Base-by-base conservation (phyloP, 2,329 filamentous ascomycete genomes). In the Colletotrichum sp. region DNA sequence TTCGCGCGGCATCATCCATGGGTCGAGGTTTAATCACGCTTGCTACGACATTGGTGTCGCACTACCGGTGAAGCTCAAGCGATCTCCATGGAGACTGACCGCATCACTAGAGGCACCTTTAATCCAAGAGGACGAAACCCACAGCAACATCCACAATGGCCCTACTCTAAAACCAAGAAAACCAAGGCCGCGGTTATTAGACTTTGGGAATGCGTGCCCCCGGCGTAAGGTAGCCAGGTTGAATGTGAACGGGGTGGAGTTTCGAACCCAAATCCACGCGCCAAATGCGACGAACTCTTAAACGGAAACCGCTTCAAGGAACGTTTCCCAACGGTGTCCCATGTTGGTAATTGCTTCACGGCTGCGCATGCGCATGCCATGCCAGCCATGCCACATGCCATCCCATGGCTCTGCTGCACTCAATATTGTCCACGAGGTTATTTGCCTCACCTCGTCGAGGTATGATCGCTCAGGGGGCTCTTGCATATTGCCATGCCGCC, bases 391-490 rank as follows among this genome's bases (percentile, higher is more conserved):
- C 43, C 43, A 48, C 43, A 52, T 52, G 43, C 43, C 43, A 52
- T 52, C 48, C 62, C 15, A 32, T 66, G 62, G 62, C n/a, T 48
- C 62, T 18, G 6, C 8, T 22, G 9, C 25, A 48, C 30, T 66
- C 13, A 16, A 30, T 52, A 64, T 39, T 43, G 32, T 39, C 36
- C 30, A 30, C 15, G 22, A 64, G 32, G 61, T 43, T 43, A 28
- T 64, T 64, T 43, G 28, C 56, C 56, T 62, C 34, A 48, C 18
- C 48, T 12, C 39, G 4, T 52, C 27, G 34, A 43, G 69, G 73
- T 73, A 25, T 75, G 64, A 75, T 73, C 56, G 64, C 27, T 48
- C 69, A 75, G 73, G 73, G 73, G 64, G 55, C 39, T 62, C 25
- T 13, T 48, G 61, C 61, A 62, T 52, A 39, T 43, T 55, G 68